Percentiles rank a stretch among this genome's conserved stretches.
Conservation (phyloP, 805 yeast species). For the Myxozyma lipomycoides region DNA sequence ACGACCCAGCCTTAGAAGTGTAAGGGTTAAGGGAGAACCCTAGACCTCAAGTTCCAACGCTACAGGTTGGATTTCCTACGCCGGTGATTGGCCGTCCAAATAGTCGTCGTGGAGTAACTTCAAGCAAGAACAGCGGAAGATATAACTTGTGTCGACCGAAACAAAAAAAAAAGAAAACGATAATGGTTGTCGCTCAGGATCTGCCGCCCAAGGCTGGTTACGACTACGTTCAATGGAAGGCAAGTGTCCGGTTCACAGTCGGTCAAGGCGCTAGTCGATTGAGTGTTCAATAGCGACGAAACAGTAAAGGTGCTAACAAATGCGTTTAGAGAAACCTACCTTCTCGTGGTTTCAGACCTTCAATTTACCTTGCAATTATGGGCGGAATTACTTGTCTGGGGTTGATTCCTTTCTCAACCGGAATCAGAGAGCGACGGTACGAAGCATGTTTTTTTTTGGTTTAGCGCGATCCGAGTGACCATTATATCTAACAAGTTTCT, state of each 20-base stretch:
- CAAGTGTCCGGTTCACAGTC: slow-evolving; percentile 21
- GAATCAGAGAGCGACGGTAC: slow-evolving; percentile 60
- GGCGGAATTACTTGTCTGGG: slow-evolving; percentile 67
- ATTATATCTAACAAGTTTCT: too few relatives aligned
- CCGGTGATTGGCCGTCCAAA: neutral
- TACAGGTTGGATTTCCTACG: neutral
- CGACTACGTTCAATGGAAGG: slow-evolving; percentile 81
- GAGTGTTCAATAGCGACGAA: neutral
- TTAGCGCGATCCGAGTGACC: too few relatives aligned
- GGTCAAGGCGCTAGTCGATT: neutral
- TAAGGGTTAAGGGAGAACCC: too few relatives aligned
- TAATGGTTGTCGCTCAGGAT: slow-evolving; percentile 50
- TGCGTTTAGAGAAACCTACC: slow-evolving; percentile 60
- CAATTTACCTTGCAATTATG: slow-evolving; percentile 62
- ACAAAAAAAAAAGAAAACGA: too few relatives aligned
- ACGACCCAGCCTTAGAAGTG: too few relatives aligned
- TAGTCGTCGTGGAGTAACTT: neutral
- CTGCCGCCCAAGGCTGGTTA: slow-evolving; percentile 85
- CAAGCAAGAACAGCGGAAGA: too few relatives aligned
- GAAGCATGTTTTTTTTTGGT: neutral
- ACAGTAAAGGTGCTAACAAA: neutral
- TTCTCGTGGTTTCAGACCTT: slow-evolving; percentile 77
- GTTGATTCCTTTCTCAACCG: slow-evolving; percentile 59
- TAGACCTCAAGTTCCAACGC: too few relatives aligned
- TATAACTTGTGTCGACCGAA: too few relatives aligned